phyloP scores from a whole-genome alignment of 2,329 filamentous ascomycete genomes.

The Aspergillus pseudoglaucus region DNA sequence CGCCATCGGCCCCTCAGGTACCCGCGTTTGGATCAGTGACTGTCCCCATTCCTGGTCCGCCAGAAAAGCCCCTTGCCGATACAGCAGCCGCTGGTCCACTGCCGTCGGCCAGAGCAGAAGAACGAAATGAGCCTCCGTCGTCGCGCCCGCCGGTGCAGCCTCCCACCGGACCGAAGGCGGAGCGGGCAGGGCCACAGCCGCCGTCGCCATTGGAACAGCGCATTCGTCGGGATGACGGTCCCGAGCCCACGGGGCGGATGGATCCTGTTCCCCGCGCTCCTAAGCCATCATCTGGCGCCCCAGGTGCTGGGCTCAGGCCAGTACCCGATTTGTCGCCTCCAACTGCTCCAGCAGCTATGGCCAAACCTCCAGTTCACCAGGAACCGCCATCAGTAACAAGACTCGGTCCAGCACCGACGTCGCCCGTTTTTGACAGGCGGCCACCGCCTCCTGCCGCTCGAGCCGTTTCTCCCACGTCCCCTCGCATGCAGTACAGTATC shows the following conservation, averaged over 20 bases:
- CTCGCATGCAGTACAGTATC: slow-evolving; percentile 29
- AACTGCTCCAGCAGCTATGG: slow-evolving; percentile 32
- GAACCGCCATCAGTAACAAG: slow-evolving; percentile 17
- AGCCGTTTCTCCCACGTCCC: slow-evolving; percentile 30
- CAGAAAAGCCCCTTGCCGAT: slow-evolving; percentile 17
- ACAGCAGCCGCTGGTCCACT: slow-evolving; percentile 1
- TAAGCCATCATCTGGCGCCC: slow-evolving; percentile 14
- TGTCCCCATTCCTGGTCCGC: slow-evolving; percentile 18
- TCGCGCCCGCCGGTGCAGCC: slow-evolving; percentile 25
- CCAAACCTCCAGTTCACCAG: slow-evolving; percentile 15
- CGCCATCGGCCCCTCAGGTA: slow-evolving; percentile 36
- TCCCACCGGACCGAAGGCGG: slow-evolving; percentile 40
- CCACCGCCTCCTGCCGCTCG: slow-evolving; percentile 18
- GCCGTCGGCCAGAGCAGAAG: slow-evolving; percentile 11
- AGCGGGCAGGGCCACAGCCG: slow-evolving; percentile 20
- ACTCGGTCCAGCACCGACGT: slow-evolving; percentile 13
- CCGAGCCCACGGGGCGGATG: slow-evolving; percentile 17
- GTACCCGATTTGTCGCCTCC: slow-evolving; percentile 28
- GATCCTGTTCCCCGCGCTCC: slow-evolving; percentile 20
- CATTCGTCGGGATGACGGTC: slow-evolving; percentile 15
- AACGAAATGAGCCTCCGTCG: slow-evolving; percentile 14
- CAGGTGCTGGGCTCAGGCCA: slow-evolving; percentile 12
- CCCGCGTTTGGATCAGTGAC: slow-evolving; percentile 37
- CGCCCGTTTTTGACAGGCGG: slow-evolving; percentile 20
- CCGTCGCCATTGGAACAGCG: slow-evolving; percentile 19